A percentile compares a stretch with the other conserved stretches of the same genome.
phyloP scores from a whole-genome alignment of 768 basidiomycete species.

The Suillus occidentalis region DNA sequence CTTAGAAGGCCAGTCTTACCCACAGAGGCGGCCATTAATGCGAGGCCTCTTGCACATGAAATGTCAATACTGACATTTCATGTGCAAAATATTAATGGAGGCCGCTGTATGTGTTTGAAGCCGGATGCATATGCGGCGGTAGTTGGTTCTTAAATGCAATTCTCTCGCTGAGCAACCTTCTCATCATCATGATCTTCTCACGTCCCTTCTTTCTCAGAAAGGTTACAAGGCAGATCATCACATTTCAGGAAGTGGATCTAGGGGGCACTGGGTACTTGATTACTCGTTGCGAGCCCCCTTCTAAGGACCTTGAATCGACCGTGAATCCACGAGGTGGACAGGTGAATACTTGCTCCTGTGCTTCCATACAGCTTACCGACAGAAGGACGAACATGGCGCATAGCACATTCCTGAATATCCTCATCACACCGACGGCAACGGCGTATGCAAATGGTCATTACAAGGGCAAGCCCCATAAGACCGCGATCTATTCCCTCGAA shows the following conservation, averaged over 20 bases:
- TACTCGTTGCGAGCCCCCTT: background rate
- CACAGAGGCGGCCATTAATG: too few relatives aligned
- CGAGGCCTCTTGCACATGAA: too few relatives aligned
- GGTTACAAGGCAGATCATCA: background rate
- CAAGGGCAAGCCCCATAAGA: slow-evolving; percentile 18
- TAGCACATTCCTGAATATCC: background rate
- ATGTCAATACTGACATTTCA: too few relatives aligned
- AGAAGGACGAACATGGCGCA: background rate
- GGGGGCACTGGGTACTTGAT: background rate
- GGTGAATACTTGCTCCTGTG: background rate
- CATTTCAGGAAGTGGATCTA: background rate
- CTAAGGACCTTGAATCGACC: background rate
- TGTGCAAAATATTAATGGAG: too few relatives aligned
- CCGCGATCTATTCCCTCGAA: slow-evolving; percentile 19
- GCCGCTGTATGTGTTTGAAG: too few relatives aligned
- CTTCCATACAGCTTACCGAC: background rate
- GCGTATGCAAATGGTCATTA: background rate
- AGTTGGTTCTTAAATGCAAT: too few relatives aligned
- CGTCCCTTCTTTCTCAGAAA: background rate
- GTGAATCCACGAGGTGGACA: background rate
- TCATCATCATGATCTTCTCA: too few relatives aligned
- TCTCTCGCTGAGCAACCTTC: background rate
- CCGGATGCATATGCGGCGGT: too few relatives aligned
- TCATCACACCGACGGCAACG: background rate
- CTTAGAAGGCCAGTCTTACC: too few relatives aligned